phyloP scores from a whole-genome alignment of 73 alveolate genomes.

The Blepharisma japonicum region DNA sequence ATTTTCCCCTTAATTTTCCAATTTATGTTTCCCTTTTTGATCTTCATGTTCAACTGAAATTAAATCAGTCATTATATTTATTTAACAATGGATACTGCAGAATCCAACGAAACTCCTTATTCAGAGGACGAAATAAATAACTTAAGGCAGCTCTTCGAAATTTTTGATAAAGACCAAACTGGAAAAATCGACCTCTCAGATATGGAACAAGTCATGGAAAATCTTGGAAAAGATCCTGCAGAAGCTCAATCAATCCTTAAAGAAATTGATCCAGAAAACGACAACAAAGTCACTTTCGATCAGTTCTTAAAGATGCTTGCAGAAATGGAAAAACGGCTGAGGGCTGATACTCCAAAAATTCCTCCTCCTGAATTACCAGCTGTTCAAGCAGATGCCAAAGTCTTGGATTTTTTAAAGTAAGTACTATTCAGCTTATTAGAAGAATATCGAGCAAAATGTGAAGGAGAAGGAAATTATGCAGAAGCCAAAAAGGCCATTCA shows the following conservation, averaged over 20 bases:
- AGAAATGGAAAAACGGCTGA: constrained; percentile 45
- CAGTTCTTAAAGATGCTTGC: constrained; percentile 49
- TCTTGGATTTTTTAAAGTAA: constrained; percentile 52
- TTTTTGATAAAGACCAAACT: constrained; percentile 57
- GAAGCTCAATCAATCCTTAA: constrained; percentile 41
- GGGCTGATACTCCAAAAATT: constrained; percentile 13
- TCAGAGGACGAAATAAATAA: constrained; percentile 53
- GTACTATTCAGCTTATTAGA: constrained; percentile 38
- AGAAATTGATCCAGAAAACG: constrained; percentile 32
- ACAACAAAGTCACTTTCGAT: constrained; percentile 45
- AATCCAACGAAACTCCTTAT: too few species aligned
- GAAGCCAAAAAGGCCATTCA: constrained; percentile 65
- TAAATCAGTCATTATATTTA: too few species aligned
- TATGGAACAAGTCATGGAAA: constrained; percentile 52
- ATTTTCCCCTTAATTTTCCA: too few species aligned
- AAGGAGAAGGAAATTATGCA: constrained; percentile 56
- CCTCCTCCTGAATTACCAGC: neutral
- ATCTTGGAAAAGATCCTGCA: constrained; percentile 54
- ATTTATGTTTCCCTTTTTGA: too few species aligned
- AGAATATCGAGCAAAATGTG: constrained; percentile 58
- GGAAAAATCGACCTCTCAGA: constrained; percentile 56
- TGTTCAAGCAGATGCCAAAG: constrained; percentile 61
- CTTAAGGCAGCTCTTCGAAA: constrained; percentile 60
- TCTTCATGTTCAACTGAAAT: too few species aligned
- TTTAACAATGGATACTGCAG: too few species aligned